Percentiles rank a stretch among this genome's conserved stretches.
phyloP scores from a whole-genome alignment of 2,329 filamentous ascomycete species.

The Ceratocystis lukuohia region DNA sequence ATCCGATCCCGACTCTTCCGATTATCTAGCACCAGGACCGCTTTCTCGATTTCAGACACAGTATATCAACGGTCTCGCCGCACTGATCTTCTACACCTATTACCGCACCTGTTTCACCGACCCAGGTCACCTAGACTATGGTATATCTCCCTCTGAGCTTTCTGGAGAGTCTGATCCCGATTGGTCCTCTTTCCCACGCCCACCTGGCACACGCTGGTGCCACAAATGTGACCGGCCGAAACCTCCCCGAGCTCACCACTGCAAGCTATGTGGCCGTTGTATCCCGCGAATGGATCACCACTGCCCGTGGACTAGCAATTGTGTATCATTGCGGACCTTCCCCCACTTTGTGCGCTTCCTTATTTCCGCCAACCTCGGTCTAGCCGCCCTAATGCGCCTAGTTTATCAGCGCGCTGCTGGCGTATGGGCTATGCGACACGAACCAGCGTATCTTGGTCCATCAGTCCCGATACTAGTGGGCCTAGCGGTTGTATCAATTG shows the following conservation, averaged over 20 bases:
- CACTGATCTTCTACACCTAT: slow-evolving; percentile 57
- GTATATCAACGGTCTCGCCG: slow-evolving; percentile 52
- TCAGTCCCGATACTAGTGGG: slow-evolving; percentile 43
- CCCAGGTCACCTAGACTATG: slow-evolving; percentile 42
- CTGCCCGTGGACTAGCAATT: slow-evolving; percentile 75
- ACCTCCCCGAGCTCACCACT: slow-evolving; percentile 69
- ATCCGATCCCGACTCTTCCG: slow-evolving; percentile 27
- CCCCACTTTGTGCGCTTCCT: slow-evolving; percentile 75
- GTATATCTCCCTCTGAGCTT: slow-evolving; percentile 27
- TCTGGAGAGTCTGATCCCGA: slow-evolving; percentile 24
- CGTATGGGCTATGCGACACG: slow-evolving; percentile 51
- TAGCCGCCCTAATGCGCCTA: slow-evolving; percentile 48
- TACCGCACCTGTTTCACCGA: slow-evolving; percentile 45
- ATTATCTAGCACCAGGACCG: slow-evolving; percentile 46
- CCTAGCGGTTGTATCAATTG: slow-evolving; percentile 46
- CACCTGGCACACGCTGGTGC: slow-evolving; percentile 45
- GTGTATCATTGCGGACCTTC: slow-evolving; percentile 68
- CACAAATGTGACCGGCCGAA: slow-evolving; percentile 62
- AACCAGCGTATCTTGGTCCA: slow-evolving; percentile 65
- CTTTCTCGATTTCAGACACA: slow-evolving; percentile 43
- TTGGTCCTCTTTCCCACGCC: slow-evolving; percentile 18
- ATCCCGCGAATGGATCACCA: slow-evolving; percentile 77
- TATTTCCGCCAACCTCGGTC: slow-evolving; percentile 50
- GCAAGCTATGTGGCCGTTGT: slow-evolving; percentile 59
- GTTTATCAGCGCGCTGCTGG: slow-evolving; percentile 44